Percentiles rank a stretch among this genome's conserved stretches.
Evolutionary conservation across 495 filamentous ascomycete genomes (phyloP).

Genomic region (Xylaria nigripes): DNA sequence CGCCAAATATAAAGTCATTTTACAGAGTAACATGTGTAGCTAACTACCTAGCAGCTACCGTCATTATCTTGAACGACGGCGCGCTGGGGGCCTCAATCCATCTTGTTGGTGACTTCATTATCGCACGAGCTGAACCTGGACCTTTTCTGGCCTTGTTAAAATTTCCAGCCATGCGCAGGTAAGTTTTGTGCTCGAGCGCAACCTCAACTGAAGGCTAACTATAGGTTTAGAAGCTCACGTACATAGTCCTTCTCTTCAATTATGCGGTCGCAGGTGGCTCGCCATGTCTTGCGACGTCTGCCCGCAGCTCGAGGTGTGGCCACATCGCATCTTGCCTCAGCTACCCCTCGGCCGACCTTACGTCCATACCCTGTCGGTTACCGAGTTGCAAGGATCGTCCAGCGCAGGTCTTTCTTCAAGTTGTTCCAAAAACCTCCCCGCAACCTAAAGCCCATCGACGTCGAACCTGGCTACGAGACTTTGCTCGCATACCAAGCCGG

Average conservation of each 20-base stretch:
- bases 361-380: slow-evolving; percentile 19
- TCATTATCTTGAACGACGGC: slow-evolving; percentile 5
- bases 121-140: not conserved
- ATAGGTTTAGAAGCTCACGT: slow-evolving; percentile 15
- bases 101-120: not conserved
- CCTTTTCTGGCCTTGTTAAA: not conserved
- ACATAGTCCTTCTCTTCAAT: slow-evolving; percentile 27
- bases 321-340: slow-evolving; percentile 7
- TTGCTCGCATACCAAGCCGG: slow-evolving; percentile 45
- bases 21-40: not conserved
- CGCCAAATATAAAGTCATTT: not conserved
- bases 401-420: slow-evolving; percentile 47
- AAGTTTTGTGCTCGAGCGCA: slow-evolving; percentile 4
- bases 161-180: slow-evolving; percentile 26
- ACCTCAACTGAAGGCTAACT: slow-evolving; percentile 14
- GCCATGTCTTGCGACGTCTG: slow-evolving; percentile 31
- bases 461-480: slow-evolving; percentile 52
- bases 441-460: slow-evolving; percentile 43
- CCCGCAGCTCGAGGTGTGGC: slow-evolving; percentile 19
- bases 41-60: not conserved
- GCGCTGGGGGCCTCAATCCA: slow-evolving; percentile 7
- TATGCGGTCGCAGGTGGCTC: slow-evolving; percentile 73
- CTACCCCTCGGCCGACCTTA: slow-evolving; percentile 8
- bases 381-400: slow-evolving; percentile 20
- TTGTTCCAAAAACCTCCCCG: slow-evolving; percentile 49